phyloP scores from a whole-genome alignment of 2,329 filamentous ascomycete species.

The Aspergillus neoniger region DNA sequence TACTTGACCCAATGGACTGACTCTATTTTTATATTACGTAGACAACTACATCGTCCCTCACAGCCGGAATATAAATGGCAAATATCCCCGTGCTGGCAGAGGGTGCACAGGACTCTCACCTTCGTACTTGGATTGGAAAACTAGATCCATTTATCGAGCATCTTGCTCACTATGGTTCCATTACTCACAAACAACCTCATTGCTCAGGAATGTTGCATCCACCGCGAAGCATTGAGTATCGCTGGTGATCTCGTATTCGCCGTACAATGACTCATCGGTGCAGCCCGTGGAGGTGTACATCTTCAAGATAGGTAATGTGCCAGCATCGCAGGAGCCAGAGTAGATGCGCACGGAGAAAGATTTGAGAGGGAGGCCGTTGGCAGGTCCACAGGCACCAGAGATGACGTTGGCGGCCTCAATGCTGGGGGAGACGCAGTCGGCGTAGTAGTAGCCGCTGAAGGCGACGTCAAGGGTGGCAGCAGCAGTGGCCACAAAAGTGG shows the following conservation, averaged over 20 bases:
- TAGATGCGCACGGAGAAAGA: conserved; percentile 5
- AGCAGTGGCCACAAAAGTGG: not conserved
- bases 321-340: not conserved
- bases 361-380: not conserved
- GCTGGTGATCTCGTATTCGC: not conserved
- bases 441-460: conserved; percentile 3
- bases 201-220: conserved; percentile 1
- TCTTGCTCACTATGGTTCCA: not conserved
- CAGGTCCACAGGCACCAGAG: not conserved
- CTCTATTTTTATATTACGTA: not conserved
- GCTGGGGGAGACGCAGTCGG: conserved; percentile 5
- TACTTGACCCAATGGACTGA: not conserved
- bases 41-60: too few relatives aligned
- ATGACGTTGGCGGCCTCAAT: conserved; percentile 4
- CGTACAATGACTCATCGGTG: not conserved
- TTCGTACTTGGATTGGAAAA: not conserved
- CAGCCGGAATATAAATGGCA: not conserved
- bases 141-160: not conserved
- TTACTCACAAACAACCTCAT: conserved; percentile 6
- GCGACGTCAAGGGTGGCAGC: not conserved
- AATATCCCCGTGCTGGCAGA: not conserved
- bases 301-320: not conserved
- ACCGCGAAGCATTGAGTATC: conserved; percentile 1
- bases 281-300: conserved; percentile 1
- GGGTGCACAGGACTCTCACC: not conserved